Base-by-base conservation (phyloP, 179 eudicot genomes). In the Nepenthes alata region DNA sequence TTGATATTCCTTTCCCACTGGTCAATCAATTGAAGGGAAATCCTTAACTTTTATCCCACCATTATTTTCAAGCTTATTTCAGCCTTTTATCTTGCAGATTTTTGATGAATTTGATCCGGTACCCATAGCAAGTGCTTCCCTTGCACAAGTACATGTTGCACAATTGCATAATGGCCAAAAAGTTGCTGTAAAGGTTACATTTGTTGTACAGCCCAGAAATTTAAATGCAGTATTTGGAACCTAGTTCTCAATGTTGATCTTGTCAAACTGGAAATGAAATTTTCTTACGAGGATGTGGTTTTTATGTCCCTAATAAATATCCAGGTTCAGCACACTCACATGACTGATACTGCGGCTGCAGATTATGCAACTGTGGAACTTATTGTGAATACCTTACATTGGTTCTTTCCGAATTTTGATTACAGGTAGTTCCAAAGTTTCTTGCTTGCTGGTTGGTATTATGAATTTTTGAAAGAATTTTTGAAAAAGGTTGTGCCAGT, bases 271-370 rank as follows among this genome's bases (percentile, higher is more conserved):
- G 58, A 59, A 57, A 12, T 37, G 16, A 48, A 37, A 54, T 35
- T 13, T 67, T 39, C 64, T 36, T 56, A 47, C 49, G 47, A 15
- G 53, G 8, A 41, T 41, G 8, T 41, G 45, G 7, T 68, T 55
- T 63, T 36, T 68, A 67, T 65, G 35, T 13, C 57, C 61, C 66
- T 61, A 34, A 48, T 61, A 47, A 62, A 68, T 51, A 58, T 70
- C 50, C 86, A 94, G 99, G 96, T 94, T 72, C 99, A 94, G 68
- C 99, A 94, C 60, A 70, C 96, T 75, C 99, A 94, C 81, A 82
- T 94, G 99, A 94, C 97, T 16, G 97, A 94, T 74, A 90, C 97
- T 66, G 99, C 99, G 15, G 94, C 91, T 67, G 94, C 97, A 59
- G 99, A 94, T 80, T 76, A 81, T 79, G 99, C 97, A 35, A 94